These are phyloP conservation scores for Pythium dissimile DNA, from an alignment of 352 stramenopile species.

Conservation along the genomic window DNA sequence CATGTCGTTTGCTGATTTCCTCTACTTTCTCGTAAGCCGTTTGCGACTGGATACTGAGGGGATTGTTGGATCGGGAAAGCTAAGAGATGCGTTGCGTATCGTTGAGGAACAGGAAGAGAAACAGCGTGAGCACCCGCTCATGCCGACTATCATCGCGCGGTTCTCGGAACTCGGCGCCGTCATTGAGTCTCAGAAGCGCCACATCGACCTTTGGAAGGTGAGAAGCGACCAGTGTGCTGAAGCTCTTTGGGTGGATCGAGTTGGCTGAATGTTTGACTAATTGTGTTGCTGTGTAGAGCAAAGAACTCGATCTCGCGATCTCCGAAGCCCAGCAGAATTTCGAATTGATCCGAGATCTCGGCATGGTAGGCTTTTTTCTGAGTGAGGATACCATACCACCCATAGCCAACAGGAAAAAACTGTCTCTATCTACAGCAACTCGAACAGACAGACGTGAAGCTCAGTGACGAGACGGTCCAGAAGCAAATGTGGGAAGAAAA, in stretches of 20 bases:
- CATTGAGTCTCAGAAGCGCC: constrained; percentile 83
- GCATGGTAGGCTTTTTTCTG: constrained; percentile 27
- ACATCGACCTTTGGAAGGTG: constrained; percentile 82
- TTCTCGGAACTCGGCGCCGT: constrained; percentile 74
- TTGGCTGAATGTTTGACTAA: neutral
- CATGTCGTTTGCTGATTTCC: constrained; percentile 77
- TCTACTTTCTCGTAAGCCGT: constrained; percentile 83
- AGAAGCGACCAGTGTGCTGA: neutral
- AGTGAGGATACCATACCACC: neutral
- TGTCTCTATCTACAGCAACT: constrained; percentile 25
- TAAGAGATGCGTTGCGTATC: constrained; percentile 7
- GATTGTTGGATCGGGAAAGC: neutral
- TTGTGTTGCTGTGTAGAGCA: constrained; percentile 17
- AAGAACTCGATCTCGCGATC: constrained; percentile 77
- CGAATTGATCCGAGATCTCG: constrained; percentile 53
- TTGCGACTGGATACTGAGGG: neutral
- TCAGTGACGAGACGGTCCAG: constrained; percentile 48
- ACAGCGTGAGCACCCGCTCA: constrained; percentile 61
- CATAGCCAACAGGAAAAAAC: neutral
- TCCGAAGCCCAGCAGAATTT: constrained; percentile 64
- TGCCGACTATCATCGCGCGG: constrained; percentile 74
- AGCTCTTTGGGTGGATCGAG: neutral
- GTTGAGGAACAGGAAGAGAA: constrained; percentile 80
- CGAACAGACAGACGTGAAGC: constrained; percentile 55
- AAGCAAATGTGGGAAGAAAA: constrained; percentile 82